Conservation (phyloP, 371 early-diverging fungal species). For the Dinochytrium kinnereticum region DNA sequence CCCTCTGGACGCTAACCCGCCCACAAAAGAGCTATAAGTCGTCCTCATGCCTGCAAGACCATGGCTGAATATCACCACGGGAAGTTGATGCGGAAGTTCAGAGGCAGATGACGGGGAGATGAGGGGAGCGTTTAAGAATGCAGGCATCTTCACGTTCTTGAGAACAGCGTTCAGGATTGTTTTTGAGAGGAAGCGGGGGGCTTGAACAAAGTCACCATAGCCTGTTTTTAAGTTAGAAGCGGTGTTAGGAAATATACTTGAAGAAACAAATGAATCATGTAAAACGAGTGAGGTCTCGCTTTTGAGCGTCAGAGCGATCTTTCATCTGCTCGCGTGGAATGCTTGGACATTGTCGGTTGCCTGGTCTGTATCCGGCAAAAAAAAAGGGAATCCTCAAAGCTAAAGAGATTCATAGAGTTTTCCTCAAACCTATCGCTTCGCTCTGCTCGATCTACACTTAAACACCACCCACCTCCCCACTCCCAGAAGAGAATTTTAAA, state of each 20-base stretch:
- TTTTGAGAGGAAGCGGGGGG: background rate
- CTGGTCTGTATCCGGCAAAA: background rate
- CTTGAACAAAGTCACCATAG: background rate
- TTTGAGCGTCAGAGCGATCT: no score
- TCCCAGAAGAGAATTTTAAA: no score
- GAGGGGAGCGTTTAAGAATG: background rate
- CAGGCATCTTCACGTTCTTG: slow-evolving; percentile 1
- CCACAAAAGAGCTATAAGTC: slow-evolving; percentile 54
- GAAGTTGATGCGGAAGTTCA: background rate
- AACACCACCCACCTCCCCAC: no score
- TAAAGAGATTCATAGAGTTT: no score
- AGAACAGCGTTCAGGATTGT: background rate
- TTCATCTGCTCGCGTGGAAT: no score
- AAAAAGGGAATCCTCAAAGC: background rate
- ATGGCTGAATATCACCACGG: slow-evolving; percentile 20
- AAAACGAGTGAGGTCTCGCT: no score
- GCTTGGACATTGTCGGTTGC: no score
- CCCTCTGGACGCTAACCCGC: slow-evolving; percentile 57
- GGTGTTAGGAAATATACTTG: no score
- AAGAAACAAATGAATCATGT: no score
- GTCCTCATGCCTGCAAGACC: slow-evolving; percentile 31
- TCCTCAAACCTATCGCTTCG: no score
- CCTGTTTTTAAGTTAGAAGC: background rate
- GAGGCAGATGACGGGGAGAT: no score
- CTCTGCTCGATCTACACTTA: no score